Evolutionary conservation across 2,329 filamentous ascomycete genomes (phyloP).

Genomic region (Cytospora mali): DNA sequence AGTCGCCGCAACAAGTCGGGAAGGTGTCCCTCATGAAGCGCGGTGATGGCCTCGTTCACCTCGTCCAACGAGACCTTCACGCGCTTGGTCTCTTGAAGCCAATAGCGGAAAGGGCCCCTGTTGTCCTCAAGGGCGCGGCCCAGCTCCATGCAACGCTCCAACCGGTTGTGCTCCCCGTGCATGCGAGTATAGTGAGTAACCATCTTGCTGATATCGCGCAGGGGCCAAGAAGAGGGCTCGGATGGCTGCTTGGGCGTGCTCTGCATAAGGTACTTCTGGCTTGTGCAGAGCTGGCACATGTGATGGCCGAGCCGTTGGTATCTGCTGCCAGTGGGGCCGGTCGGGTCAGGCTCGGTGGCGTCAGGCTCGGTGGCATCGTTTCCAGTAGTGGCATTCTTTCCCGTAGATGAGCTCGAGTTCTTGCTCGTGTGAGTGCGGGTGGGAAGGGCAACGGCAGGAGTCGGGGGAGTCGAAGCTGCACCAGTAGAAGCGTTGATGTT

Average conservation of each 20-base stretch:
- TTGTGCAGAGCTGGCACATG: slow-evolving; percentile 49
- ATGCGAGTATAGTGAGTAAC: slow-evolving; percentile 51
- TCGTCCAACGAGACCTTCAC: slow-evolving; percentile 40
- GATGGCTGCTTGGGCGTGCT: slow-evolving; percentile 45
- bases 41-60: slow-evolving; percentile 42
- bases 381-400: slow-evolving; percentile 3
- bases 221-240: slow-evolving; percentile 50
- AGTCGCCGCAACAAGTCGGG: slow-evolving; percentile 41
- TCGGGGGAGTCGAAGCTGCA: background rate
- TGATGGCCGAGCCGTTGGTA: slow-evolving; percentile 48
- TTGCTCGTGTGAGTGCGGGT: background rate
- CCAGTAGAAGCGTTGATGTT: background rate
- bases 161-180: slow-evolving; percentile 47
- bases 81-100: slow-evolving; percentile 46
- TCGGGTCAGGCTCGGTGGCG: slow-evolving; percentile 25
- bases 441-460: slow-evolving; percentile 5
- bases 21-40: slow-evolving; percentile 41
- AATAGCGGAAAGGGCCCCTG: slow-evolving; percentile 52
- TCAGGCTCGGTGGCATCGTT: background rate
- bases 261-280: slow-evolving; percentile 46
- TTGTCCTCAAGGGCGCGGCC: slow-evolving; percentile 46
- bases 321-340: slow-evolving; percentile 30
- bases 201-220: slow-evolving; percentile 51
- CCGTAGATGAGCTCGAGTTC: slow-evolving; percentile 12
- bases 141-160: slow-evolving; percentile 47